phyloP scores from a whole-genome alignment of 352 stramenopile species.

The Phytophthora sp. region DNA sequence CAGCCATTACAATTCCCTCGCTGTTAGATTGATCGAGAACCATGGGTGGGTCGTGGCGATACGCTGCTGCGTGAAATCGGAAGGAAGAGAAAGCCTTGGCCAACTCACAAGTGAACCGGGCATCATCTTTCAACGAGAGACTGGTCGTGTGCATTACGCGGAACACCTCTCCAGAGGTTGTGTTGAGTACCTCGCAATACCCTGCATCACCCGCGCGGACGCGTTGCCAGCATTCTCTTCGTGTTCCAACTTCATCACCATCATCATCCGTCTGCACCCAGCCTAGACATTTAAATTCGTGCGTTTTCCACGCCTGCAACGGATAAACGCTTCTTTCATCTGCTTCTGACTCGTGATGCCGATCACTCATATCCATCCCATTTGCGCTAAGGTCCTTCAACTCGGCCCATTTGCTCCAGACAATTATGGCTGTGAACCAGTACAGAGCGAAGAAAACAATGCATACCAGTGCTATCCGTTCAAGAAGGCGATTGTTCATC shows the following conservation, averaged over 20 bases:
- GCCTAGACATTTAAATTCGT: conserved; percentile 69
- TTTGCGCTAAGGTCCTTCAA: conserved; percentile 28
- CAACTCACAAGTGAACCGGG: conserved; percentile 73
- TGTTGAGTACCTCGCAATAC: conserved; percentile 71
- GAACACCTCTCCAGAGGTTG: conserved; percentile 52
- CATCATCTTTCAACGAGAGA: conserved; percentile 68
- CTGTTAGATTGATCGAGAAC: neutral
- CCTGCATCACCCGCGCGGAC: conserved; percentile 57
- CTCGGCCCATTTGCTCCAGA: conserved; percentile 39
- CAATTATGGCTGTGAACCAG: conserved; percentile 25
- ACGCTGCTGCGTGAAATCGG: conserved; percentile 41
- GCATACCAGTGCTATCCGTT: conserved; percentile 8
- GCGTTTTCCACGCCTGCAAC: conserved; percentile 26
- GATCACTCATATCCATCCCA: neutral
- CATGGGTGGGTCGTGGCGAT: conserved; percentile 70
- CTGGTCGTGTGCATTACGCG: conserved; percentile 71
- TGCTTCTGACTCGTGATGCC: neutral
- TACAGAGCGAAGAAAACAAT: conserved; percentile 30
- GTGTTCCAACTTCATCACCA: conserved; percentile 47
- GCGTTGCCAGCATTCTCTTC: conserved; percentile 68
- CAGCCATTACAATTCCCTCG: conserved; percentile 55
- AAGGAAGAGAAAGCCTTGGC: conserved; percentile 66
- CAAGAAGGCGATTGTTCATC: conserved; percentile 3
- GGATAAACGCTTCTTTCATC: conserved; percentile 17
- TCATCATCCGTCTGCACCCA: conserved; percentile 70